Evolutionary conservation across 169 alveolate genomes (phyloP), one percentile per base, ranked within the genome.

Genomic region (Plasmodium vinckei): DNA sequence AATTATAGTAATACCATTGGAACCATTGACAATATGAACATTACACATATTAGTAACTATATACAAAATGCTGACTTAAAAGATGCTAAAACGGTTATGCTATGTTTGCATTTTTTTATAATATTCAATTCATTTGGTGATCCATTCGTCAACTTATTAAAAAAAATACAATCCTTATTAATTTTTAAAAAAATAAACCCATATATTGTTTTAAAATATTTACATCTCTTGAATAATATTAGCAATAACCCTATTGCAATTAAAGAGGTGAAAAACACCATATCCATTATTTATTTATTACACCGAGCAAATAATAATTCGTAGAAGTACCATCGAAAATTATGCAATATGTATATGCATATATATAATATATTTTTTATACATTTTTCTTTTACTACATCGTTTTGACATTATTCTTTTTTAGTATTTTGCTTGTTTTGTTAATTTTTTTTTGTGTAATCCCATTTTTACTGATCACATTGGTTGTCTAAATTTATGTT

Each of bases 61-160:
- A 68, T 84, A 46, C 71, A 68, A 68, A 67, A 59, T 27, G 59
- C 56, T 39, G 86, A 84, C 17, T 27, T 84, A 39, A 84, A 68
- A 63, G 73, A 84, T 27, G 54, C 67, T n/a, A 63, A 49, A 33
- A 84, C 54, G 19, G 33, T 56, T 3, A 19, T 84, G 59, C 15
- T 68, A 46, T 68, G 91, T 84, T 47, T 84, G 56, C 79, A 56
- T 68, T 84, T 84, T 56, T 59, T 84, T 84, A 17, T 84, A 54
- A 84, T 68, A 69, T 63, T 59, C 54, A 27, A 49, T 17, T 9
- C 21, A 57, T 84, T 44, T 69, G 86, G 70, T 46, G 86, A 84
- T 27, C 44, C 91, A 17, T 84, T 84, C 60, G 51, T 68, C 46
- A 53, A 19, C 9, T 39, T 84, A 56, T 42, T 84, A 84, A 84